Evolutionary conservation across 768 basidiomycete genomes (phyloP), one percentile per base, ranked within the genome.

Genomic region (Lyophyllum decastes): DNA sequence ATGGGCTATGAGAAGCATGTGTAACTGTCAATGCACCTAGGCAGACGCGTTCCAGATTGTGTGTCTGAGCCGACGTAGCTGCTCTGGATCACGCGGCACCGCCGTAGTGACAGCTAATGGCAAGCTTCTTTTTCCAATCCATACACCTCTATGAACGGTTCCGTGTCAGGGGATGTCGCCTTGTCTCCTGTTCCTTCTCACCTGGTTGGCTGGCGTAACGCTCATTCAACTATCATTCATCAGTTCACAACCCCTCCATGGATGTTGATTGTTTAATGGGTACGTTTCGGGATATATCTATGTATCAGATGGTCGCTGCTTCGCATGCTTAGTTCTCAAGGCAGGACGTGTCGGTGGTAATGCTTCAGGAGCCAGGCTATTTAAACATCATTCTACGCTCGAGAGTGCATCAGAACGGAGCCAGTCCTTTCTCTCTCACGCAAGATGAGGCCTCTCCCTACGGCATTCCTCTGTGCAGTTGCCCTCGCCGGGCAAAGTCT

Each of bases 271-370:
- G 38, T 53, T 58, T 60, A 60, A 55, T 57, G 30, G 60, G 19
- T 40, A 35, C 33, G 33, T 43, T 41, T 17, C 53, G 22, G 19
- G 43, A 49, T 46, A 30, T 5, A 26, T 8, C 41, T 27, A 26
- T 30, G 30, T 34, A 57, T 60, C 58, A 53, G 49, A 57, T 57
- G 46, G 38, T 52, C 44, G 34, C 30, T 57, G 33, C 55, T 46
- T 58, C 51, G 41, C 35, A 25, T 19, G 40, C 26, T 45, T 24
- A 17, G 6, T 57, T 41, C 51, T 48, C 21, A 21, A 30, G 33
- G 21, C 9, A 19, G 45, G 33, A 14, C 27, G 26, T 25, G 38
- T 56, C 43, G 25, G 40, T 30, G 12, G 41, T 22, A n/a, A 19
- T 43, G 57, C 47, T 54, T 44, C 26, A 19, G 16, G 27, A 24